Evolutionary conservation across 495 filamentous ascomycete genomes (phyloP).

Genomic region (Chaetomium cochliodes): DNA sequence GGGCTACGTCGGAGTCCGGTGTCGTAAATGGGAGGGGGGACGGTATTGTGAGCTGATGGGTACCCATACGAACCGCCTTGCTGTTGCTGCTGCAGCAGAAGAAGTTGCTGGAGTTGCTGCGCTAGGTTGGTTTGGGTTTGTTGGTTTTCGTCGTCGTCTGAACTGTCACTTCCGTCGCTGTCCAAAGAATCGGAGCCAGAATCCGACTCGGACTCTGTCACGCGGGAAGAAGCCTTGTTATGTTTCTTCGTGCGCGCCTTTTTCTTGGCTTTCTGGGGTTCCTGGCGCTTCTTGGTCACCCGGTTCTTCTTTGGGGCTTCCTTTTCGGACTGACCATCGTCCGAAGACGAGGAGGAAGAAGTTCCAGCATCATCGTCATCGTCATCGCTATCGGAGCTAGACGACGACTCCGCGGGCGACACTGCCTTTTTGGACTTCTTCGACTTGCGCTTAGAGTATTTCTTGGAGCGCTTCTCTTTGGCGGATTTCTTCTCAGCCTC

Average conservation of each 20-base stretch:
- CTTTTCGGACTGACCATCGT: slow-evolving; percentile 32
- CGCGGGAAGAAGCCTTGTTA: slow-evolving; percentile 24
- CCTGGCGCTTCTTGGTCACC: slow-evolving; percentile 44
- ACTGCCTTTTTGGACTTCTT: slow-evolving; percentile 42
- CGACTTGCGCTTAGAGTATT: slow-evolving; percentile 40
- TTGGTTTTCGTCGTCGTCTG: slow-evolving; percentile 25
- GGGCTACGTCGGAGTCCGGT: slow-evolving; percentile 14
- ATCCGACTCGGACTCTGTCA: slow-evolving; percentile 27
- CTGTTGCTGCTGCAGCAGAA: slow-evolving; percentile 29
- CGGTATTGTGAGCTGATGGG: background rate
- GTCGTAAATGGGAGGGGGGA: slow-evolving; percentile 23
- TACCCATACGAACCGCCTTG: slow-evolving; percentile 29
- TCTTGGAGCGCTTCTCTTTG: slow-evolving; percentile 42
- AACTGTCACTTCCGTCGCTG: slow-evolving; percentile 24
- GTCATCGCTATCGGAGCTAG: slow-evolving; percentile 35
- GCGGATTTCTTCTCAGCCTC: slow-evolving; percentile 39
- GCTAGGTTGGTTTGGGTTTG: slow-evolving; percentile 24
- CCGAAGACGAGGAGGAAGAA: slow-evolving; percentile 36
- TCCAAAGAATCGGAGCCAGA: slow-evolving; percentile 40
- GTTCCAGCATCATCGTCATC: slow-evolving; percentile 25
- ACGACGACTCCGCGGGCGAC: slow-evolving; percentile 33
- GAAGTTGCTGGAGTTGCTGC: slow-evolving; percentile 30
- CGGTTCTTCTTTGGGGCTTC: slow-evolving; percentile 43
- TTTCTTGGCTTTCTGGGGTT: slow-evolving; percentile 41
- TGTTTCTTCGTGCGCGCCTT: slow-evolving; percentile 36